Evolutionary conservation across 2,329 filamentous ascomycete genomes (phyloP).

Genomic region (Penicillium sp.): DNA sequence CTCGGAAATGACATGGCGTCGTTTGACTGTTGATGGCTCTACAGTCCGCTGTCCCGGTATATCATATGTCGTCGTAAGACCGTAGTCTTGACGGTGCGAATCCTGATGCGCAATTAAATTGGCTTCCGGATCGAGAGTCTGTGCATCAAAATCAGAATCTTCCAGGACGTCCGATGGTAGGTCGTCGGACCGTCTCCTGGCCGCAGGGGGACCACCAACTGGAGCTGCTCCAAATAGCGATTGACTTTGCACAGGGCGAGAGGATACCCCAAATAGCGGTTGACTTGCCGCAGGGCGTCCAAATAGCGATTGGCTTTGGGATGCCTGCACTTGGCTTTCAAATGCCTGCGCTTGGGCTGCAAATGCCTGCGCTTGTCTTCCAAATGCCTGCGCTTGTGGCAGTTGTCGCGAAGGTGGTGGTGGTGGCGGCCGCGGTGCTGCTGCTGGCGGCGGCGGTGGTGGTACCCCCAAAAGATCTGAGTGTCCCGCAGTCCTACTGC

Average conservation of each 20-base stretch:
- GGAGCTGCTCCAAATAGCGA: not conserved
- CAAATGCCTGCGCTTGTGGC: no score
- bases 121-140: not conserved
- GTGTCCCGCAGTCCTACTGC: not conserved
- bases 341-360: no score
- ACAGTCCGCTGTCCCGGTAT: constrained; percentile 37
- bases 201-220: no score
- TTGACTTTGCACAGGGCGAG: no score
- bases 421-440: no score
- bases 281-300: no score
- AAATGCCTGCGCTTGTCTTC: no score
- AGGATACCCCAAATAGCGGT: no score
- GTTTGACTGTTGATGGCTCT: constrained; percentile 28
- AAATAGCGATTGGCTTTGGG: no score
- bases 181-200: not conserved
- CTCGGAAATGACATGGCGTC: constrained; percentile 38
- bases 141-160: constrained; percentile 1
- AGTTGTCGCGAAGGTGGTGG: no score
- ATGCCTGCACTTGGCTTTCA: no score
- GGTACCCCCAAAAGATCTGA: not conserved
- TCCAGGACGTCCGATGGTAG: not conserved
- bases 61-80: constrained; percentile 40
- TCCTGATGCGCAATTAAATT: constrained; percentile 24
- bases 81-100: constrained; percentile 36
- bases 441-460: no score